Base-by-base conservation (phyloP, 129 eudicot species). In the Dittrichia graveolens region DNA sequence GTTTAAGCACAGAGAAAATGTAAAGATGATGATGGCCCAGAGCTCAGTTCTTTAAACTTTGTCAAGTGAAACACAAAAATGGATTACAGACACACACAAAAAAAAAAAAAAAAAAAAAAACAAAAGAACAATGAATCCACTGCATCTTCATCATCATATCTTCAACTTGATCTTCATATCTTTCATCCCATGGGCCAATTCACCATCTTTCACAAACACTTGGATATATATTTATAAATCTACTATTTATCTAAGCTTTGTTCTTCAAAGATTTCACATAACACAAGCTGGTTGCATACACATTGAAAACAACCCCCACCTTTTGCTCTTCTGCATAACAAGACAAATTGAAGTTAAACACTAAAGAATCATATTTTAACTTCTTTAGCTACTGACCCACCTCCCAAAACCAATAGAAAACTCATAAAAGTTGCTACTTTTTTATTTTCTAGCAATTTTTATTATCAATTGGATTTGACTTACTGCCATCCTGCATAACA, bases 291-390 rank as follows among this genome's bases (percentile, higher is more conserved):
- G 95, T 56, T 57, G 73, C 82, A 93, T 57, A 75, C 98, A 93
- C 86, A 92, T 87, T 71, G 98, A 85, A 73, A 93, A 87, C 72
- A 93, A 67, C 19, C 96, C 87, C 85, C 84, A 77, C 61, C 66
- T 71, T 46, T 78, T 78, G 65, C 83, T 85, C 87, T 86, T 92
- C 97, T 92, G 97, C 87, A 82, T 70, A 52, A 71, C 35, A 78
- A 75, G 45, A 48, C 50, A 60, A 55, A 71, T 67, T n/a, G 2
- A 69, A 46, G 0, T 12, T 39, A 11, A 72, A 52, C 45, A 39
- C 14, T 55, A 18, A 44, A 67, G 16, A 75, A 45, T 45, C 67
- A 44, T 34, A 19, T 16, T 63, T 63, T 40, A 6, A 69, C 39
- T 38, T 53, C 7, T 52, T 69, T 52, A 18, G 43, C 8, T 34